Conservation (phyloP, 2,329 filamentous ascomycete genomes). For the Penicillium sp. region DNA sequence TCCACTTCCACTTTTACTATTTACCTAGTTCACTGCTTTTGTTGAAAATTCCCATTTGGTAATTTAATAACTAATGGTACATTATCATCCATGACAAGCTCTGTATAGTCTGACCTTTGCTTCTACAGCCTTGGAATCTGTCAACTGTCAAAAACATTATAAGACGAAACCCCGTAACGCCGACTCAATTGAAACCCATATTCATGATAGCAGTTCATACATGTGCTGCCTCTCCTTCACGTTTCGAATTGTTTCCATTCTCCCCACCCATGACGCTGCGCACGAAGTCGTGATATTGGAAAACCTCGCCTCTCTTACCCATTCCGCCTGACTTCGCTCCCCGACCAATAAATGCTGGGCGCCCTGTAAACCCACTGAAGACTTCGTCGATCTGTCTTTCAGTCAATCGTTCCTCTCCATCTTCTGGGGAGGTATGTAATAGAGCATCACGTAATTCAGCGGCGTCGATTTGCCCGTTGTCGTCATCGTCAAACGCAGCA, state of each 20-base stretch:
- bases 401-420: slow-evolving; percentile 55
- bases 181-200: slow-evolving; percentile 6
- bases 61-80: not conserved
- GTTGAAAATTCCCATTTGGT: not conserved
- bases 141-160: not conserved
- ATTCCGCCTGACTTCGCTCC: slow-evolving; percentile 41
- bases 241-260: slow-evolving; percentile 23
- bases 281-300: slow-evolving; percentile 89
- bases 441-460: slow-evolving; percentile 73
- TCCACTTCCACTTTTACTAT: not conserved
- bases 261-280: slow-evolving; percentile 53
- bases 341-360: slow-evolving; percentile 66
- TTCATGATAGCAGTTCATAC: slow-evolving; percentile 8
- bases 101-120: not conserved
- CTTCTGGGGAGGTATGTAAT: slow-evolving; percentile 69
- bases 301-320: slow-evolving; percentile 70
- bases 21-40: not conserved
- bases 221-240: slow-evolving; percentile 12
- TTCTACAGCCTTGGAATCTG: not conserved
- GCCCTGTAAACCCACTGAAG: slow-evolving; percentile 74
- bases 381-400: slow-evolving; percentile 74
- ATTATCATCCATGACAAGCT: not conserved
- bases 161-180: slow-evolving; percentile 11
- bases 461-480: slow-evolving; percentile 84
- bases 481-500: slow-evolving; percentile 89